Evolutionary conservation across 2,329 filamentous ascomycete species (phyloP), one percentile per base, ranked within the genome.

Genomic region (Sordariomycetes sp.): DNA sequence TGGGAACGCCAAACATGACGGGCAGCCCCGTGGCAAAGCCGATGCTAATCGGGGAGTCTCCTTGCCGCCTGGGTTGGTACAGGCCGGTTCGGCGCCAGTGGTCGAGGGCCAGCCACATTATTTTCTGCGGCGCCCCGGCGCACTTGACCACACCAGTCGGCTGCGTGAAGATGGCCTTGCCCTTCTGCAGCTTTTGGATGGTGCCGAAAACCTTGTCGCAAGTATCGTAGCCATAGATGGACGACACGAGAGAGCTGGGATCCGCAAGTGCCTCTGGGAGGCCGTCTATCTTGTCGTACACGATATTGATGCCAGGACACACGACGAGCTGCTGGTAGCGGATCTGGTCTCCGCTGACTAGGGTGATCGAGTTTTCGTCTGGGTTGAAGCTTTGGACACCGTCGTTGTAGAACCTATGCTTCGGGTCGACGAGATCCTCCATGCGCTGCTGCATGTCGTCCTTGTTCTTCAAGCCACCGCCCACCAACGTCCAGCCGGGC

Each of bases 401-500:
- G 2, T 68, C 54, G 38, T 66, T 61, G 58, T 82, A 82, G 44
- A 77, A 66, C 45, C 71, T 71, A 40, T 82, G 54, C 46, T 75
- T 75, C n/a, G 70, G 52, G 43, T 79, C 67, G 7, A 82, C 53
- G 31, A 82, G 49, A 31, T 55, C 56, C 5, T 57, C 45, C 24
- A 80, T 49, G 1, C 67, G 68, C 36, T 57, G 54, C 30, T 67
- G 65, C 37, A 82, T 54, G 15, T 78, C 66, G 41, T 77, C 60
- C 48, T 75, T 77, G 30, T 61, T 67, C 54, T 81, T 81, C 24
- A 82, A 61, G 4, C 78, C 78, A 25, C 72, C 76, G 28, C 77
- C 78, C 3, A 82, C 78, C 2, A 82, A 61, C 3, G 78, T 82
- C 77, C 77, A 82, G 34, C 78, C 78, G 1, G 78, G 75, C 51